Evolutionary conservation across 1,284 basidiomycete genomes (phyloP).

Genomic region (Fomitopsis palustris): DNA sequence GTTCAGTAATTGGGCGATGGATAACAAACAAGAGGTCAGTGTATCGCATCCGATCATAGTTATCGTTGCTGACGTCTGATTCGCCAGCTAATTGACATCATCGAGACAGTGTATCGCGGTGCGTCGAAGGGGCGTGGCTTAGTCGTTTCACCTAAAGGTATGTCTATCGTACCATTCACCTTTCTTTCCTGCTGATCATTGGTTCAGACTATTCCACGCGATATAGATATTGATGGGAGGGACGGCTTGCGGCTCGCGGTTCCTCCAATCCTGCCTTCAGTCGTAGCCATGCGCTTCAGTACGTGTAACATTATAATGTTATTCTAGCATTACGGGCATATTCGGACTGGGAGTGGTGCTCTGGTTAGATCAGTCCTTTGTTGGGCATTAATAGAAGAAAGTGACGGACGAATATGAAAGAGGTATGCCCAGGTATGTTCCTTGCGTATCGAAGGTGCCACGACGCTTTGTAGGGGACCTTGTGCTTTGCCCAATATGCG

Average conservation of each 20-base stretch:
- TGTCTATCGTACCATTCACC: slow-evolving; percentile 14
- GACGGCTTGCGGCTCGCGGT: too few relatives aligned
- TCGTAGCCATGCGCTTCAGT: too few relatives aligned
- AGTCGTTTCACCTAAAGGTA: slow-evolving; percentile 95
- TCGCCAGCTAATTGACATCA: slow-evolving; percentile 89
- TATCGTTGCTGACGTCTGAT: slow-evolving; percentile 4
- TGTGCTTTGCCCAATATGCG: slow-evolving; percentile 16
- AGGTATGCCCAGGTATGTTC: background rate
- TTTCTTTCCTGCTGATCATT: slow-evolving; percentile 3
- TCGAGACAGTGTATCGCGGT: slow-evolving; percentile 97
- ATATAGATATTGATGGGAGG: slow-evolving; percentile 61
- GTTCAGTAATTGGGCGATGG: slow-evolving; percentile 92
- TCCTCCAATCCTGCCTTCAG: too few relatives aligned
- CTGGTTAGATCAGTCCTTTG: too few relatives aligned
- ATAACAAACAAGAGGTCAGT: slow-evolving; percentile 91
- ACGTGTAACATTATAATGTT: too few relatives aligned
- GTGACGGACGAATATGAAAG: too few relatives aligned
- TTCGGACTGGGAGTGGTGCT: too few relatives aligned
- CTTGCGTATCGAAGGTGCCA: background rate
- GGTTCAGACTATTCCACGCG: slow-evolving; percentile 79
- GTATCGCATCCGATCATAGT: background rate
- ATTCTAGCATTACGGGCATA: too few relatives aligned
- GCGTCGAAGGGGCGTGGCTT: slow-evolving; percentile 98
- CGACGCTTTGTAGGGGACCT: background rate
- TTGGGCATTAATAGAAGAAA: too few relatives aligned